Conservation (phyloP, 1,139 yeast genomes). For the Eremothecium sinecaudum region DNA sequence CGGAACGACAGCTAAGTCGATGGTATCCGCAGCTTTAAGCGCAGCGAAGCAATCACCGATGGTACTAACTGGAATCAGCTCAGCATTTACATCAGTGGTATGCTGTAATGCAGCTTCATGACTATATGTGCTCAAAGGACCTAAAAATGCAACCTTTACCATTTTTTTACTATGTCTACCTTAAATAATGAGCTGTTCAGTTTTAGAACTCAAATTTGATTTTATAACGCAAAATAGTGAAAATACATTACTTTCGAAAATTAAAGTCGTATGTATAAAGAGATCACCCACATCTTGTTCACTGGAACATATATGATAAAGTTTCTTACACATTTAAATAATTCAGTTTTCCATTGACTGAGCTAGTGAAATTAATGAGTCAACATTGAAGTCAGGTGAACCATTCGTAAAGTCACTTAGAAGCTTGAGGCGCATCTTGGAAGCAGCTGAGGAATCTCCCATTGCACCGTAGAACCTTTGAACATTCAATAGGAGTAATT, state of each 20-base stretch:
- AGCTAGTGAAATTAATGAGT: constrained; percentile 58
- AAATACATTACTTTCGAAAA: not conserved
- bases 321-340: too few species aligned
- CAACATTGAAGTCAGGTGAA: constrained; percentile 51
- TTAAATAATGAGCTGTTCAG: too few species aligned
- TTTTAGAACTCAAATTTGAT: too few species aligned
- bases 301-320: not conserved
- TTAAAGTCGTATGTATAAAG: not conserved
- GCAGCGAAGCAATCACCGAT: constrained; percentile 59
- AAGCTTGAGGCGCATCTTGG: constrained; percentile 45
- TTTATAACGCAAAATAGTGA: too few species aligned
- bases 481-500: constrained; percentile 62
- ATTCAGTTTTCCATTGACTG: constrained; percentile 57
- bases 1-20: constrained; percentile 77
- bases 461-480: constrained; percentile 85
- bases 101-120: constrained; percentile 86
- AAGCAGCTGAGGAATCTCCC: constrained; percentile 35
- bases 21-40: constrained; percentile 36
- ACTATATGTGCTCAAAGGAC: constrained; percentile 87
- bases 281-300: not conserved
- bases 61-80: constrained; percentile 32
- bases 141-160: constrained; percentile 56
- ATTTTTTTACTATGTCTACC: constrained; percentile 3
- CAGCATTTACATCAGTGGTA: constrained; percentile 38
- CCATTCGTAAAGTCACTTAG: constrained; percentile 66